These are phyloP conservation scores for Citrus hindsii DNA, from an alignment of 345 rosid species.

Conservation along the genomic window DNA sequence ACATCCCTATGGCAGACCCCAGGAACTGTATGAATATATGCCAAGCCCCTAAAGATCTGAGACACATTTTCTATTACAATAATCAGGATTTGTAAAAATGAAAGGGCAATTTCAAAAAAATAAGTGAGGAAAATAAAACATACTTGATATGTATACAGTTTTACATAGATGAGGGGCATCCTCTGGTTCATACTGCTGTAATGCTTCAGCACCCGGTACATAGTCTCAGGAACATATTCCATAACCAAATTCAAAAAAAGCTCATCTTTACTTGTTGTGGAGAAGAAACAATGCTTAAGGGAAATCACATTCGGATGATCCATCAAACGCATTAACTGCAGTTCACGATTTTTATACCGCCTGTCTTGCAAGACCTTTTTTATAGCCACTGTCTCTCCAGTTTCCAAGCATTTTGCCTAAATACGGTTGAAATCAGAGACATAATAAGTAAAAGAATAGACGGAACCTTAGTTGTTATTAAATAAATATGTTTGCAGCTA, in stretches of 20 bases:
- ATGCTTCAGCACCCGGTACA: conserved; percentile 63
- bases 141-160: conserved; percentile 82
- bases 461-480: not conserved
- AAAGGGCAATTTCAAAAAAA: not conserved
- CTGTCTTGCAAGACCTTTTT: conserved; percentile 85
- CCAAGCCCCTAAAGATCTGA: conserved; percentile 83
- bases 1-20: conserved; percentile 92
- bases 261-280: conserved; percentile 69
- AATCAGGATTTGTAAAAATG: conserved; percentile 1
- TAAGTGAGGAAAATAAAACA: conserved; percentile 10
- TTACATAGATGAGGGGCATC: conserved; percentile 79
- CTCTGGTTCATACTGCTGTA: conserved; percentile 59
- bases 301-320: conserved; percentile 82
- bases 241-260: conserved; percentile 76
- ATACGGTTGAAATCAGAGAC: conserved; percentile 8
- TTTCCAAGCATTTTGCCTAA: conserved; percentile 88
- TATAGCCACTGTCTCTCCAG: conserved; percentile 81
- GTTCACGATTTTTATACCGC: conserved; percentile 75
- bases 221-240: conserved; percentile 80
- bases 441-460: not conserved
- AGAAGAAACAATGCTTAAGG: conserved; percentile 84
- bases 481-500: not conserved
- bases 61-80: conserved; percentile 15
- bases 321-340: conserved; percentile 74
- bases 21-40: conserved; percentile 76